Evolutionary conservation across 805 yeast genomes (phyloP), one percentile per base, ranked within the genome.

Genomic region (Saccharomycopsis sp.): DNA sequence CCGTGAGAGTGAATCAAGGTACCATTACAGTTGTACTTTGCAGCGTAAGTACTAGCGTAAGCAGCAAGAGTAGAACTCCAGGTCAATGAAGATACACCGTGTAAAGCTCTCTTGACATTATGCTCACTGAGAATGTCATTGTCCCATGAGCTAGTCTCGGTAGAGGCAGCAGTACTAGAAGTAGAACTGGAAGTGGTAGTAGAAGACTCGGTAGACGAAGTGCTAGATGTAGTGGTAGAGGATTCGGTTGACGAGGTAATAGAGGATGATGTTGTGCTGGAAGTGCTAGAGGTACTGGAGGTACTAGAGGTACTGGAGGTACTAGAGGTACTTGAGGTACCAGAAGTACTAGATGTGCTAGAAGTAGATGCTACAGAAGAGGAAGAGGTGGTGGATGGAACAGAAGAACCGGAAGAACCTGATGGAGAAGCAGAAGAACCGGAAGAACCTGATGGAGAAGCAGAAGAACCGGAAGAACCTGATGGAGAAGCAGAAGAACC

Each of bases 1-100:
- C 85, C 83, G 50, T 76, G 73, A 1, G 91, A 83, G 70, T 87
- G 95, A 21, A 73, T 71, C 59, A 88, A 72, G 16, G 70, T 68
- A 21, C 84, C 82, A 63, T 75, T 73, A 68, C 89, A 85, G 50
- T 75, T 73, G 69, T 84, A 83, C 18, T 67, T 59, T 51, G 73
- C 75, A 20, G 89, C 87, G 65, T 78, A 82, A 48, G 68, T 64
- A 66, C 72, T 77, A 54, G 94, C 91, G 64, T 78, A 78, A 5
- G 67, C 60, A 53, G 82, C 82, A 20, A 84, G 68, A 0, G 71
- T 71, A 5, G 70, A 64, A 60, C 77, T 76, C 94, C 95, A 88
- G 1, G 69, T 53, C 56, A 88, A 67, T 3, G 70, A 71, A 2
- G 73, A 71, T 14, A 78, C 85, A 46, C 73, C 68, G 70, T 84